Evolutionary conservation across 257 asterid genomes (phyloP).

Genomic region (Solanum appendiculatum): DNA sequence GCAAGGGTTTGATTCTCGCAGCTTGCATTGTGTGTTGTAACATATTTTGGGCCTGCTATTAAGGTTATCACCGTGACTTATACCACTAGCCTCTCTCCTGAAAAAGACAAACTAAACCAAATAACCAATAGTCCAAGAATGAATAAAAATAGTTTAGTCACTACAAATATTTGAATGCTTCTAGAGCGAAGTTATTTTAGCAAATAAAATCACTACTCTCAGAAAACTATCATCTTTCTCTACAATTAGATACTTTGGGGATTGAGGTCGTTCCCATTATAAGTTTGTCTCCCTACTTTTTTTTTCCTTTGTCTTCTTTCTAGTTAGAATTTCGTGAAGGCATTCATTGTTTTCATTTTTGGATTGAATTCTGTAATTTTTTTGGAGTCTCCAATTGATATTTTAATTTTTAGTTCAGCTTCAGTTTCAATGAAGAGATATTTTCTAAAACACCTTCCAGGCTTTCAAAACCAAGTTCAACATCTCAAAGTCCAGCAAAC

Average conservation of each 20-base stretch:
- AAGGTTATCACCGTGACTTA: not conserved
- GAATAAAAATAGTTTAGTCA: too few relatives aligned
- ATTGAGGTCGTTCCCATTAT: not conserved
- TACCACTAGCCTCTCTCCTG: not conserved
- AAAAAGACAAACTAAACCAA: not conserved
- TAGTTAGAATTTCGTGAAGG: not conserved
- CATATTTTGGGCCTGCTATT: not conserved
- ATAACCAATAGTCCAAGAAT: not conserved
- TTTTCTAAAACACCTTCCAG: not conserved
- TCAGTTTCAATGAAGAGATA: not conserved
- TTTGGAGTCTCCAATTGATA: not conserved
- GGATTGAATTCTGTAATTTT: not conserved
- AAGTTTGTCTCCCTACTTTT: not conserved
- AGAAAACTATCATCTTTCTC: not conserved
- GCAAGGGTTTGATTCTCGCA: not conserved
- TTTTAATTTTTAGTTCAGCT: not conserved
- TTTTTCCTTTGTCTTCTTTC: not conserved
- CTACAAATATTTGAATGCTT: not conserved
- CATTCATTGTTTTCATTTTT: not conserved
- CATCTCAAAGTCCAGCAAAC: not conserved
- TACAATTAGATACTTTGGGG: not conserved
- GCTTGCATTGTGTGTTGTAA: not conserved
- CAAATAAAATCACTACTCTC: not conserved
- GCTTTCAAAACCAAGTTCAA: not conserved
- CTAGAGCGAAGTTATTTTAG: not conserved